Percentiles rank a stretch among this genome's conserved stretches.
These are phyloP conservation scores for Puccinia triticina DNA, from an alignment of 1,284 basidiomycete genomes.

Conservation along the genomic window DNA sequence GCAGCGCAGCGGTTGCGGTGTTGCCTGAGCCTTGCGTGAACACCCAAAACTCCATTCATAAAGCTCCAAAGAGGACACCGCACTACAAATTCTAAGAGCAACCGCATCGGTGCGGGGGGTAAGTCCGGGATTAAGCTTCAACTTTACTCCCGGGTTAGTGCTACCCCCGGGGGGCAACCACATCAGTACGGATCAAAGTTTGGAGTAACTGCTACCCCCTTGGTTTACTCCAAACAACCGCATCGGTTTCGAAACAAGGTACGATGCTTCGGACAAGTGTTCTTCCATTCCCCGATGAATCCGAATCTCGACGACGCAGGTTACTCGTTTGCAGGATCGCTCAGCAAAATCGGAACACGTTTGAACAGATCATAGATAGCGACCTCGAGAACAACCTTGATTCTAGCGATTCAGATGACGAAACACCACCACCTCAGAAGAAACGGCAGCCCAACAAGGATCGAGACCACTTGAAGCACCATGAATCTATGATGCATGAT, in stretches of 20 bases:
- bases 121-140: neutral
- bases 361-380: neutral
- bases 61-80: too few relatives aligned
- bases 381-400: neutral
- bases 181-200: neutral
- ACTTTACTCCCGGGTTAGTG: neutral
- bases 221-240: too few relatives aligned
- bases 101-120: slow-evolving; percentile 2
- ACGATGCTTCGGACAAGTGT: too few relatives aligned
- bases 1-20: too few relatives aligned
- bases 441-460: neutral
- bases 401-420: neutral
- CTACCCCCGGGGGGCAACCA: neutral
- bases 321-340: too few relatives aligned
- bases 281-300: neutral
- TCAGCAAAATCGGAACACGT: neutral
- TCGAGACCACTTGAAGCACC: neutral
- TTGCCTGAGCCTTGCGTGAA: too few relatives aligned
- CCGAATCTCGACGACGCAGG: neutral
- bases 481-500: neutral
- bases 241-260: too few relatives aligned
- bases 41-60: too few relatives aligned
- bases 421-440: neutral
- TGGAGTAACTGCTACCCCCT: neutral
- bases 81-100: too few relatives aligned